Conservation (phyloP, 2,329 filamentous ascomycete genomes). For the Acarospora socialis region DNA sequence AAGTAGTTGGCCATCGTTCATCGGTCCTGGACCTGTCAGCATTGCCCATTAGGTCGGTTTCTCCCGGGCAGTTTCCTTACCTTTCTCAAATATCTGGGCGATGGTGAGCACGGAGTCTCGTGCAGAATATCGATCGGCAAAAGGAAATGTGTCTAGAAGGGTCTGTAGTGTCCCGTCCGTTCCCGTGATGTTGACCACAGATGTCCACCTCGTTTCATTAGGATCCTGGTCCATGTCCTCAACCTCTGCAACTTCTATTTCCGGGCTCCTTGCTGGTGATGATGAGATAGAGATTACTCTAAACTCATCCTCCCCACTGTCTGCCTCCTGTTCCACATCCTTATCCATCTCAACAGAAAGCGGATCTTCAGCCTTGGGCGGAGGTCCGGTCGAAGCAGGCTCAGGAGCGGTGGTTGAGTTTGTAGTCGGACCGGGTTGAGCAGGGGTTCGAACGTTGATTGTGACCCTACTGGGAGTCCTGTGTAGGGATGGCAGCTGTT, state of each 20-base stretch:
- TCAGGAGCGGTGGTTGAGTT: slow-evolving; percentile 22
- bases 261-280: slow-evolving; percentile 30
- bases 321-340: no score
- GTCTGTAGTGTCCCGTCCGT: slow-evolving; percentile 21
- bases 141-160: slow-evolving; percentile 26
- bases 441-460: slow-evolving; percentile 24
- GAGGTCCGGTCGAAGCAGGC: slow-evolving; percentile 12
- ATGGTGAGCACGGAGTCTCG: slow-evolving; percentile 24
- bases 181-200: slow-evolving; percentile 20
- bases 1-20: slow-evolving; percentile 17
- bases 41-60: slow-evolving; percentile 9
- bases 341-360: slow-evolving; percentile 2
- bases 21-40: slow-evolving; percentile 6
- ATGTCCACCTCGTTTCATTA: slow-evolving; percentile 30
- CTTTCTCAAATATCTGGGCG: slow-evolving; percentile 23
- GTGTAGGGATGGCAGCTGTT: slow-evolving; percentile 18
- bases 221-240: slow-evolving; percentile 36
- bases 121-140: slow-evolving; percentile 17
- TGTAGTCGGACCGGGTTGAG: slow-evolving; percentile 17
- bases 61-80: slow-evolving; percentile 16
- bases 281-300: slow-evolving; percentile 29
- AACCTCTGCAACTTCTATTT: slow-evolving; percentile 35
- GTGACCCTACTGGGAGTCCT: slow-evolving; percentile 32
- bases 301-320: no score
- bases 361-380: slow-evolving; percentile 1